Base-by-base conservation (phyloP, 2,329 filamentous ascomycete species). In the Apiospora arundinis region DNA sequence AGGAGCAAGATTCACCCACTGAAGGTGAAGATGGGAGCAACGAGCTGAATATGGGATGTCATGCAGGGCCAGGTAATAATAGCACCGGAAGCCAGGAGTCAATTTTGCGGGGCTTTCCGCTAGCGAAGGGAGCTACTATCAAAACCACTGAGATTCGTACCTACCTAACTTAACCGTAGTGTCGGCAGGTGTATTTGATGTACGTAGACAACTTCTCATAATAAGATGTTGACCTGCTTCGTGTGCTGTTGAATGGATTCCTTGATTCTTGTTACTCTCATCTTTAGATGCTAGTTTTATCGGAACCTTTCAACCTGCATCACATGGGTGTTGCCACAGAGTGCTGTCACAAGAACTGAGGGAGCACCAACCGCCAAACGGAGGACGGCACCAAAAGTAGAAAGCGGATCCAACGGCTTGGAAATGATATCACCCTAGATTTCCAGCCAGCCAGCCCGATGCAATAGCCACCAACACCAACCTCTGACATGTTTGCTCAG, bases 351-450 rank as follows among this genome's bases (percentile, higher is more conserved):
- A 37, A 16, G 42, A 45, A 45, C 1, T 16, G 14, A 18, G 25
- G 12, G 49, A 18, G 28, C 37, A 14, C 32, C 56, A 63, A 63
- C 56, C 7, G 4, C 18, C 16, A n/a, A 37, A 5, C 52, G 16
- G 32, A 18, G 14, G 21, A 32, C 52, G 25, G 52, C 25, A 60
- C 52, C 28, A 37, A 21, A 37, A 60, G 28, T 16, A 40, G 6
- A 37, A 28, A 63, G 56, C 56, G 56, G 56, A 40, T 18, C 56
- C 56, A 63, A 32, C 56, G 18, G 32, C 56, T 63, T 63, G 56
- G 56, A n/a, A 63, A 40, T 63, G 56, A 63, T 63, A 63, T 63
- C 56, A 40, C 32, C 32, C 40, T 63, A 5, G 32, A 63, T 21
- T 63, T 40, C 32, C 32, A 49, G 21, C 23, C 28, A 67, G 40